Evolutionary conservation across 2,329 filamentous ascomycete species (phyloP).

Genomic region (Phoma herbarum): DNA sequence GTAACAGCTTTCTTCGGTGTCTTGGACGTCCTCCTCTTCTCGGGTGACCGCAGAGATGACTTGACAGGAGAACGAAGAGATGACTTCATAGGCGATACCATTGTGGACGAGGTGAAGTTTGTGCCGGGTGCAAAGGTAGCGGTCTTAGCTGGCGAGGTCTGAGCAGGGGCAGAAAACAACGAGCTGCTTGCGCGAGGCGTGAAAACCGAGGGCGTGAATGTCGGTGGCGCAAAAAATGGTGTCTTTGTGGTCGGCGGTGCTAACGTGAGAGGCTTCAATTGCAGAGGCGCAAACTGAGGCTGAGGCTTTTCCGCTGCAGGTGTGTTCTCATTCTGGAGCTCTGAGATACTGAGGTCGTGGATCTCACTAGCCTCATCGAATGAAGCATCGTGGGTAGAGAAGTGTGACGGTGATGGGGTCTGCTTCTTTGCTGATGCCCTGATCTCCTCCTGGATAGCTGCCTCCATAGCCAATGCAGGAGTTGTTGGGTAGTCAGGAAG

Average conservation of each 20-base stretch:
- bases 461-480: constrained; percentile 35
- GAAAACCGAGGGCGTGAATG: constrained; percentile 19
- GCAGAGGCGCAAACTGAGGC: constrained; percentile 14
- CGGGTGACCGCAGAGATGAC: constrained; percentile 50
- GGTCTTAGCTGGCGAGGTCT: constrained; percentile 17
- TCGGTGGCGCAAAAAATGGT: constrained; percentile 19
- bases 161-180: constrained; percentile 14
- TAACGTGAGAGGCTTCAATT: constrained; percentile 25
- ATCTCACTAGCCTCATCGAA: constrained; percentile 28
- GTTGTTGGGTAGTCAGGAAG: constrained; percentile 34
- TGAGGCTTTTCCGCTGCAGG: constrained; percentile 24
- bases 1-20: constrained; percentile 51
- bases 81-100: constrained; percentile 38
- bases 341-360: constrained; percentile 25
- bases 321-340: constrained; percentile 23
- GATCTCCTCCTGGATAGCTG: constrained; percentile 39
- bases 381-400: constrained; percentile 23
- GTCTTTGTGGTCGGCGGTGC: constrained; percentile 28
- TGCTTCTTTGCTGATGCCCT: constrained; percentile 39
- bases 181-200: constrained; percentile 13
- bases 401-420: constrained; percentile 32
- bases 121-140: constrained; percentile 13
- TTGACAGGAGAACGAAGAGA: constrained; percentile 43
- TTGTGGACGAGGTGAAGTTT: constrained; percentile 22
- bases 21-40: constrained; percentile 39